phyloP scores from a whole-genome alignment of 2,329 filamentous ascomycete genomes.

The Clarireedia hainanense region DNA sequence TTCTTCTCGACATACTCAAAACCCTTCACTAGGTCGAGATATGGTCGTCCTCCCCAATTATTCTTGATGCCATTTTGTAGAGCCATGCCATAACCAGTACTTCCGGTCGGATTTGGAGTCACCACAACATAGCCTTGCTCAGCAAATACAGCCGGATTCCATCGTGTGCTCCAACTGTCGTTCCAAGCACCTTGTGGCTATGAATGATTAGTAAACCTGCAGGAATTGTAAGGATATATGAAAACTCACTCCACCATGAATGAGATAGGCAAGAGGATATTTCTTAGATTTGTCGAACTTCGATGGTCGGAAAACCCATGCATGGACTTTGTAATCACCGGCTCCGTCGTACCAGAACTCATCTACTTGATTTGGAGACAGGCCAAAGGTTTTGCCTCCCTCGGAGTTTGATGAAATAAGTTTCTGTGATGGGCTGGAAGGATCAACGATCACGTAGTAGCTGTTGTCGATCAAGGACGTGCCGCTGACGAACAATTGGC shows the following conservation, averaged over 20 bases:
- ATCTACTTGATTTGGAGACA: slow-evolving; percentile 53
- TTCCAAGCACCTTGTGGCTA: slow-evolving; percentile 29
- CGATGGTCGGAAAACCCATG: slow-evolving; percentile 58
- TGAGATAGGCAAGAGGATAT: slow-evolving; percentile 71
- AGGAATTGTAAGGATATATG: no score
- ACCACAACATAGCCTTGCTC: slow-evolving; percentile 83
- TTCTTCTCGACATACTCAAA: slow-evolving; percentile 66
- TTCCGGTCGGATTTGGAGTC: slow-evolving; percentile 75
- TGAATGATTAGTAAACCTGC: not conserved
- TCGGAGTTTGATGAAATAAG: slow-evolving; percentile 56
- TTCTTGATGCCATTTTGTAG: slow-evolving; percentile 69
- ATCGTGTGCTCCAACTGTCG: slow-evolving; percentile 52
- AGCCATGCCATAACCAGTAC: slow-evolving; percentile 72
- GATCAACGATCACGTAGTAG: slow-evolving; percentile 47
- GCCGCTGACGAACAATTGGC: slow-evolving; percentile 55
- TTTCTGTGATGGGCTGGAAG: slow-evolving; percentile 34
- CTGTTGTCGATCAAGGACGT: slow-evolving; percentile 67
- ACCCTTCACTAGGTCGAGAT: slow-evolving; percentile 70
- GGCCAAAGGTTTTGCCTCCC: slow-evolving; percentile 57
- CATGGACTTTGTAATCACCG: slow-evolving; percentile 52
- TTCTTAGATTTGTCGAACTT: slow-evolving; percentile 60
- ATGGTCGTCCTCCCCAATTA: slow-evolving; percentile 81
- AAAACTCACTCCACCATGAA: slow-evolving; percentile 59
- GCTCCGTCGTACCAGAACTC: slow-evolving; percentile 65
- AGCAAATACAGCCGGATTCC: slow-evolving; percentile 81